phyloP scores from a whole-genome alignment of 257 asterid genomes.

The Solanum dulcamara region DNA sequence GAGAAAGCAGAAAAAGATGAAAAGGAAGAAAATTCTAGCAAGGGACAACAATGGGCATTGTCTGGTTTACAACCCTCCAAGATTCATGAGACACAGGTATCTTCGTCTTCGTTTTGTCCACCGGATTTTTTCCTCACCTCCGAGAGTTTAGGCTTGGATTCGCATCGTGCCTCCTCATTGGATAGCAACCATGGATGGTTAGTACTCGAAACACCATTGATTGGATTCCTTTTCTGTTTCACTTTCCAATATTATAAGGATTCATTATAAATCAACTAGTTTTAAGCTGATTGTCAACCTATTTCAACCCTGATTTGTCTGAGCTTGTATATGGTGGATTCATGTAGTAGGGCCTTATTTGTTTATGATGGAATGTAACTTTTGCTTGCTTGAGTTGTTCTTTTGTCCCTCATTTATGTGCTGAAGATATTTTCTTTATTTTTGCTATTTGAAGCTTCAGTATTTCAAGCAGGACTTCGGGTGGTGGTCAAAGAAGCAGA shows the following conservation, averaged over 20 bases:
- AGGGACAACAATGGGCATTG: slow-evolving; percentile 37
- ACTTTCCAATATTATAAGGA: background rate
- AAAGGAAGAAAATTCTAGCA: slow-evolving; percentile 25
- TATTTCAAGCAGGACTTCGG: slow-evolving; percentile 37
- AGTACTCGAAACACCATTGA: background rate
- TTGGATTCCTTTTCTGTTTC: background rate
- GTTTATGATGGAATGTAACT: background rate
- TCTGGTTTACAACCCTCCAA: slow-evolving; percentile 40
- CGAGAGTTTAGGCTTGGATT: slow-evolving; percentile 64
- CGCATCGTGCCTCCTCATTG: slow-evolving; percentile 27
- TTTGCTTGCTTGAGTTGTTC: background rate
- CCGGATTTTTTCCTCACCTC: slow-evolving; percentile 57
- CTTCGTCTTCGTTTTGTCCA: slow-evolving; percentile 61
- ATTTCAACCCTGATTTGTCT: background rate
- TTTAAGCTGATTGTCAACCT: background rate
- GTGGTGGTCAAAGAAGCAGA: slow-evolving; percentile 43
- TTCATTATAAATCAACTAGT: background rate
- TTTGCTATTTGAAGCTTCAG: slow-evolving; percentile 22
- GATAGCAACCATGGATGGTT: slow-evolving; percentile 69
- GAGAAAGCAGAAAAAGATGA: slow-evolving; percentile 29
- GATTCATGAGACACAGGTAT: slow-evolving; percentile 28
- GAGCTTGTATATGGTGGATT: background rate
- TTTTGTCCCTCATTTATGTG: background rate
- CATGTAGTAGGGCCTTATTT: background rate
- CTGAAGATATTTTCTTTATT: slow-evolving; percentile 5